Evolutionary conservation across 75 land plant genomes (phyloP).

Genomic region (Ceratopteris richardii): DNA sequence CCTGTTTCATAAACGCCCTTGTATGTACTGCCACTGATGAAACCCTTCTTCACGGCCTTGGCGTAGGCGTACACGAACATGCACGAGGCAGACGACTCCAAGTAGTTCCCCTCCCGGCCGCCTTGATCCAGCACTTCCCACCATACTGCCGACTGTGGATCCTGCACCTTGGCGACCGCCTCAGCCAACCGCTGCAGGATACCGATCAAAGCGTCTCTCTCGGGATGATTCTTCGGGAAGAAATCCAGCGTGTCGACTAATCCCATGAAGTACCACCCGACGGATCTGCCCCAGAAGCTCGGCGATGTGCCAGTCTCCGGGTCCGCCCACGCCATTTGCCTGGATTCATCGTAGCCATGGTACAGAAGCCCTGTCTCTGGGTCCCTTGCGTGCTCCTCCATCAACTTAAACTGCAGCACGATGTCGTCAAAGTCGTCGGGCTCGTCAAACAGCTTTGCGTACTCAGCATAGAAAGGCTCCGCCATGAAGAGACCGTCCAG

Average conservation of each 20-base stretch:
- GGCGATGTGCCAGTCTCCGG: slow-evolving; percentile 22
- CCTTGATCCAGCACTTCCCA: slow-evolving; percentile 27
- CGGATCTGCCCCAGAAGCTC: slow-evolving; percentile 21
- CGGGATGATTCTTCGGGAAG: slow-evolving; percentile 11
- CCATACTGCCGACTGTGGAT: slow-evolving; percentile 20
- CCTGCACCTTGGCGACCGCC: slow-evolving; percentile 18
- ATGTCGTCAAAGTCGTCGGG: slow-evolving; percentile 20
- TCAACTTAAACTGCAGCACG: slow-evolving; percentile 21
- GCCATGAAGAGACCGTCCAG: slow-evolving; percentile 33
- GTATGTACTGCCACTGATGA: not conserved
- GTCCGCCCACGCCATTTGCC: slow-evolving; percentile 20
- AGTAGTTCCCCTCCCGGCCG: slow-evolving; percentile 10
- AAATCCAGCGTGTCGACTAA: slow-evolving; percentile 23
- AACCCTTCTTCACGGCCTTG: slow-evolving; percentile 16
- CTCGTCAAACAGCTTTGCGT: slow-evolving; percentile 8
- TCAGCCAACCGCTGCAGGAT: slow-evolving; percentile 15
- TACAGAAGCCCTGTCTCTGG: slow-evolving; percentile 18
- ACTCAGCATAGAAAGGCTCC: slow-evolving; percentile 33
- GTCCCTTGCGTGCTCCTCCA: slow-evolving; percentile 20
- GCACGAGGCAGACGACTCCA: slow-evolving; percentile 24
- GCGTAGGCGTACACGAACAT: slow-evolving; percentile 21
- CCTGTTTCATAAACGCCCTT: not conserved
- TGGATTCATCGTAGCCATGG: slow-evolving; percentile 30
- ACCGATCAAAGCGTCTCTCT: slow-evolving; percentile 7
- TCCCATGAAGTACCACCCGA: slow-evolving; percentile 25